phyloP scores from a whole-genome alignment of 805 yeast species.

The Wickerhamiella domercqiae region DNA sequence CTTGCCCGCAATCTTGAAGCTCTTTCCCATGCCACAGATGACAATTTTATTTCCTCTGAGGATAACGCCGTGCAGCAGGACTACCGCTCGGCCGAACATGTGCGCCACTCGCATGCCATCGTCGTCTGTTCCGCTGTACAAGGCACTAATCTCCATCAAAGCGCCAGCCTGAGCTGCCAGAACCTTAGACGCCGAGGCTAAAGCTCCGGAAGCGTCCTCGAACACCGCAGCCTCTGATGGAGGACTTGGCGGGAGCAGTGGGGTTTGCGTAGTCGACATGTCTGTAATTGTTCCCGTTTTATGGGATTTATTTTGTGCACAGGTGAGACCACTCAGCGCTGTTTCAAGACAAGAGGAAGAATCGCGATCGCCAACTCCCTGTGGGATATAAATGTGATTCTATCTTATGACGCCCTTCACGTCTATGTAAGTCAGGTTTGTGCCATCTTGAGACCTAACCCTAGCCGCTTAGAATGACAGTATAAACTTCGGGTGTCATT shows the following conservation, averaged over 20 bases:
- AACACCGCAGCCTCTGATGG: constrained; percentile 11
- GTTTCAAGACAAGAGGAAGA: no score
- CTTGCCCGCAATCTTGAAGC: constrained; percentile 63
- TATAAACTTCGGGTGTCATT: no score
- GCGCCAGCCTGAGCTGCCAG: constrained; percentile 26
- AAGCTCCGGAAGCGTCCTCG: constrained; percentile 25
- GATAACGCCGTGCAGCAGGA: constrained; percentile 27
- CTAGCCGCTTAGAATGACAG: no score
- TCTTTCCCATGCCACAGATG: constrained; percentile 73
- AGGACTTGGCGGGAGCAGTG: background rate
- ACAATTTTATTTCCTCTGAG: constrained; percentile 51
- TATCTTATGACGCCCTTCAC: no score
- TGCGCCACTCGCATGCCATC: constrained; percentile 13
- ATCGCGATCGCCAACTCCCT: no score
- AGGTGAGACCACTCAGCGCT: no score
- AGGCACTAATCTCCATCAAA: constrained; percentile 19
- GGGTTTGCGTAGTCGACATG: no score
- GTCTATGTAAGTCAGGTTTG: no score
- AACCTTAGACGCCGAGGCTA: constrained; percentile 26
- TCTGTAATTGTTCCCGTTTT: no score
- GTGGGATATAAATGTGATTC: no score
- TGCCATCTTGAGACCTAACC: no score
- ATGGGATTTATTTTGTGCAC: no score
- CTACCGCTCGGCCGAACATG: constrained; percentile 20
- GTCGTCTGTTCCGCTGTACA: constrained; percentile 14